A percentile compares a stretch with the other conserved stretches of the same genome.
Evolutionary conservation across 441 rosid species (phyloP).

Genomic region (Adansonia gregorii): DNA sequence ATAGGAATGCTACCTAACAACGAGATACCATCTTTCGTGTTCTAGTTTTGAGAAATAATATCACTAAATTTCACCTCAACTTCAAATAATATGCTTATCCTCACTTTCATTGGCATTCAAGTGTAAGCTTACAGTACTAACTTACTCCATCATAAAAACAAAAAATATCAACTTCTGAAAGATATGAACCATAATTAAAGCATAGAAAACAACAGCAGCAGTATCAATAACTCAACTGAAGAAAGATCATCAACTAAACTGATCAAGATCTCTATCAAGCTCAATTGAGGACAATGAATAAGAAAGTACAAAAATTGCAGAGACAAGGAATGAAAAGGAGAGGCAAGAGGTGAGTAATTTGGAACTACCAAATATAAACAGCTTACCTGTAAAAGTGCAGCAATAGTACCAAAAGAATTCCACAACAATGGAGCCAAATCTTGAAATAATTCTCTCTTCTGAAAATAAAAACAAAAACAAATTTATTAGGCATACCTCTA

Average conservation of each 20-base stretch:
- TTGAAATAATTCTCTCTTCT: conserved; percentile 45
- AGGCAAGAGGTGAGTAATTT: neutral
- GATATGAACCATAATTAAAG: neutral
- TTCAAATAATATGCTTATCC: conserved; percentile 6
- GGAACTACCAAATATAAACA: conserved; percentile 30
- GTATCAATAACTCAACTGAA: neutral
- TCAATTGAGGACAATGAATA: neutral
- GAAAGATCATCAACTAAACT: conserved; percentile 11
- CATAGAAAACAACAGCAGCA: neutral
- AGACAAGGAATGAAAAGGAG: neutral
- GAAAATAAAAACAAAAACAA: conserved; percentile 36
- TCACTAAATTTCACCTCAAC: neutral
- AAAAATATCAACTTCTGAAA: conserved; percentile 6
- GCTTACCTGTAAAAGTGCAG: conserved; percentile 86
- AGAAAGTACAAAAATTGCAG: neutral
- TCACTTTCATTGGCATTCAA: neutral
- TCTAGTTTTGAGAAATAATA: conserved; percentile 8
- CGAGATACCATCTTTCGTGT: conserved; percentile 3
- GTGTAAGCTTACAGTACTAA: neutral
- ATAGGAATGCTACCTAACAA: conserved; percentile 8
- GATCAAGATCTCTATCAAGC: conserved; percentile 2
- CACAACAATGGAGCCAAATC: conserved; percentile 56
- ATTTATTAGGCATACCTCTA: conserved; percentile 40
- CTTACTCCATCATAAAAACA: neutral
- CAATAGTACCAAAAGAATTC: conserved; percentile 54